These are phyloP conservation scores for Ophiostoma ulmi DNA, from an alignment of 2,329 filamentous ascomycete genomes.

Conservation along the genomic window DNA sequence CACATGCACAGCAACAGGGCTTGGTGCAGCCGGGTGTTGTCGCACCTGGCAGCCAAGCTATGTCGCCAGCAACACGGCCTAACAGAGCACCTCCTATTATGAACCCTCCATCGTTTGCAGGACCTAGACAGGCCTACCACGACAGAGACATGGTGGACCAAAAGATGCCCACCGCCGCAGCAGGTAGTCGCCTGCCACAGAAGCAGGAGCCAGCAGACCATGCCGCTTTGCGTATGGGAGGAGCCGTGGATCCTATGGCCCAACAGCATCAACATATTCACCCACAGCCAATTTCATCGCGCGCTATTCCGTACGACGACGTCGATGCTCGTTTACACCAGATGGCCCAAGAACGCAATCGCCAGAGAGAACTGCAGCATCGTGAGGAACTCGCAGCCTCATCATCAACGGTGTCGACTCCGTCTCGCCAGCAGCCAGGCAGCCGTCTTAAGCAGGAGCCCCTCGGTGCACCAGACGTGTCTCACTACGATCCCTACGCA, in stretches of 20 bases:
- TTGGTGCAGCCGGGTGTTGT: conserved; percentile 5
- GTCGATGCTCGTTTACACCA: conserved; percentile 33
- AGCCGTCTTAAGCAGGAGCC: conserved; percentile 19
- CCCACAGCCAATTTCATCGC: conserved; percentile 28
- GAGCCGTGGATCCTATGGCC: neutral
- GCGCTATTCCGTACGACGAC: conserved; percentile 21
- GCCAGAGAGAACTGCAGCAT: conserved; percentile 25
- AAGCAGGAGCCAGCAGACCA: conserved; percentile 5
- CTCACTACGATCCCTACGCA: conserved; percentile 23
- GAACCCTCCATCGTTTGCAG: conserved; percentile 21
- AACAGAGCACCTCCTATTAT: conserved; percentile 19
- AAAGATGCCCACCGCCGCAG: conserved; percentile 16
- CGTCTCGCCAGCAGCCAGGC: conserved; percentile 16
- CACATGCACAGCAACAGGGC: conserved; percentile 31
- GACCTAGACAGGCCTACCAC: conserved; percentile 21
- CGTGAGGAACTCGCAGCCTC: conserved; percentile 29
- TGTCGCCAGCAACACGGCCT: conserved; percentile 42
- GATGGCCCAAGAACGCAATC: conserved; percentile 33
- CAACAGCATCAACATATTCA: conserved; percentile 18
- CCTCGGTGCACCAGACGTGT: conserved; percentile 9
- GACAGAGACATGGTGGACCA: conserved; percentile 22
- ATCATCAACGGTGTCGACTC: conserved; percentile 12
- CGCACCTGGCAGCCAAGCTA: conserved; percentile 37
- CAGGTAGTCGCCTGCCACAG: neutral
- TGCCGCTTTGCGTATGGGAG: neutral